Conservation (phyloP, 1,139 yeast species). For the Arxiozyma telluris region DNA sequence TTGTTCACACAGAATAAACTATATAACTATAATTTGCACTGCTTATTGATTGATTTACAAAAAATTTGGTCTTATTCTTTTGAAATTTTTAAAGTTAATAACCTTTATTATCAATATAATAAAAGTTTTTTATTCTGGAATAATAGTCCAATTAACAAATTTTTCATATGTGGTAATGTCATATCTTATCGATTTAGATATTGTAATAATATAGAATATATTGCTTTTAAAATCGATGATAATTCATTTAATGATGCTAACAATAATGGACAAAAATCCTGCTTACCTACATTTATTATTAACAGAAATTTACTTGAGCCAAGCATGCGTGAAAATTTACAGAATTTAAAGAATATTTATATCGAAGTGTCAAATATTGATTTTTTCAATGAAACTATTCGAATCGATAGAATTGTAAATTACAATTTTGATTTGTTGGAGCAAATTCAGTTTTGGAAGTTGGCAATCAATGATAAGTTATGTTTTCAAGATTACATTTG, state of each 20-base stretch:
- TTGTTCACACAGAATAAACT: conserved; percentile 4
- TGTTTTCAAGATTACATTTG: background rate
- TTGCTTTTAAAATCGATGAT: conserved; percentile 22
- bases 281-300: background rate
- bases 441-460: conserved; percentile 20
- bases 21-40: background rate
- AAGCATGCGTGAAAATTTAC: background rate
- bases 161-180: conserved; percentile 18
- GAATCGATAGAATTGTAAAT: conserved; percentile 7
- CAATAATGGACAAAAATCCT: background rate
- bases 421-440: conserved; percentile 8
- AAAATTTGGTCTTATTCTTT: conserved; percentile 1
- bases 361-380: background rate
- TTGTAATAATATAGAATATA: conserved; percentile 13
- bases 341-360: background rate
- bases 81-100: background rate
- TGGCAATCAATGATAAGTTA: conserved; percentile 9
- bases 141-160: conserved; percentile 20
- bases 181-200: conserved; percentile 14
- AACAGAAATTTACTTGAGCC: background rate
- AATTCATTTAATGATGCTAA: conserved; percentile 8
- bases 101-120: background rate
- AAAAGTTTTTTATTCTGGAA: conserved; percentile 12
- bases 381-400: background rate
- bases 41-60: background rate